Evolutionary conservation across 2,329 filamentous ascomycete species (phyloP), one percentile per base, ranked within the genome.

Genomic region (Paecilomyces fulvus): DNA sequence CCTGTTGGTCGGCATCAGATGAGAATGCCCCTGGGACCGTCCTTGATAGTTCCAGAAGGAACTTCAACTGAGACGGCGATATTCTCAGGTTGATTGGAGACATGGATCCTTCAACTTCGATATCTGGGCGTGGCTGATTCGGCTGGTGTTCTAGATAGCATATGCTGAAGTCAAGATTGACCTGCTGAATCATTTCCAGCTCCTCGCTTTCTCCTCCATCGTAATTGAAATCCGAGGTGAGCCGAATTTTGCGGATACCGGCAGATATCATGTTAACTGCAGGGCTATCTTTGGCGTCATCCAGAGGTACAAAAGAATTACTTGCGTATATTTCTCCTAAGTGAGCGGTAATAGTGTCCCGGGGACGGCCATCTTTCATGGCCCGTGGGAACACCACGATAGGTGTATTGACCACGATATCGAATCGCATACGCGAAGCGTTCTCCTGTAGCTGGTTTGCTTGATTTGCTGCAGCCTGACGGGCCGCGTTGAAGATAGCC

Each of bases 261-360:
- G 91, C 87, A 2, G 89, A 88, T 14, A 99, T 82, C 69, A 95
- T 91, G 79, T 96, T 99, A 30, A 90, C 90, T 58, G 89, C 85
- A 3, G 87, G 83, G 0, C 88, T 82, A 30, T 84, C 75, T 63
- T 88, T 79, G 0, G 85, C 85, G 58, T 95, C 90, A 60, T 95
- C 88, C 3, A 97, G 76, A 0, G 89, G 88, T 0, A 87, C 83
- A 67, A 99, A 99, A 61, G 87, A 89, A 71, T 99, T 99, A 72
- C 92, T 91, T 0, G 90, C 92, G 68, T 97, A 99, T 23, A 99
- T 96, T 70, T 99, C 95, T 74, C 94, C 94, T 2, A 99, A 77
- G 65, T 97, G 95, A 0, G 92, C 94, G 0, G 91, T 97, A 56
- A 99, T 77, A 6, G 91, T 80, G 70, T 99, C 94, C 55, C 90